Evolutionary conservation across 108 stramenopile species (phyloP), one percentile per base, ranked within the genome.

Genomic region (Licmophora abbreviata): DNA sequence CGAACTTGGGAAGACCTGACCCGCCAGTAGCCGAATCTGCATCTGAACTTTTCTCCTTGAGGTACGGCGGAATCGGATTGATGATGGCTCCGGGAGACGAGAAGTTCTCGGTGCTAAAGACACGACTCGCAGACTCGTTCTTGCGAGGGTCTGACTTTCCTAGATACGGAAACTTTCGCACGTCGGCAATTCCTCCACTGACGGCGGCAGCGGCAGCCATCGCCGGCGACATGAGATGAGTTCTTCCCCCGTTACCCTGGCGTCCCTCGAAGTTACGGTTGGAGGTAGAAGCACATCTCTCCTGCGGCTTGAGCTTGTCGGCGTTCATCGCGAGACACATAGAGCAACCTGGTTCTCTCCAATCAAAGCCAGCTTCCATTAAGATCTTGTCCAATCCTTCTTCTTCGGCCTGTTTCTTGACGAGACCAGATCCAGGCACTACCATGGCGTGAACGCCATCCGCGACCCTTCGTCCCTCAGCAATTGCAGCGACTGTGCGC

Each of bases 311-410:
- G 25, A 95, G 76, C 61, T 93, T 91, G 57, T 95, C 94, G 31
- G 91, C 64, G 48, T 95, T 95, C 94, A 95, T 95, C 25, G 91
- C 94, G 44, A 95, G 77, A 56, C 94, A 95, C 94, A 95, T 95
- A 66, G 69, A 72, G 70, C 94, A 93, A 58, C 94, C 92, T n/a
- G 92, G 92, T 69, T 93, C 94, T 27, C 92, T 74, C 85, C 87
- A 95, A 49, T 95, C 92, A 53, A 95, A 95, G 24, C 94, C 94
- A 29, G 94, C 94, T 32, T 89, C 92, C 1, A 68, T 62, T 14
- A 95, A 63, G 40, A 95, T 88, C 60, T 84, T 80, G 54, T 95
- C 94, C 29, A 95, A 60, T 26, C 94, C 94, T 71, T 95, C 94
- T 15, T 76, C 70, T 65, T 92, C 90, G 31, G 94, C 94, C 58